Evolutionary conservation across 202 grass and related monocot genomes (phyloP).

Genomic region (Eragrostis tef): DNA sequence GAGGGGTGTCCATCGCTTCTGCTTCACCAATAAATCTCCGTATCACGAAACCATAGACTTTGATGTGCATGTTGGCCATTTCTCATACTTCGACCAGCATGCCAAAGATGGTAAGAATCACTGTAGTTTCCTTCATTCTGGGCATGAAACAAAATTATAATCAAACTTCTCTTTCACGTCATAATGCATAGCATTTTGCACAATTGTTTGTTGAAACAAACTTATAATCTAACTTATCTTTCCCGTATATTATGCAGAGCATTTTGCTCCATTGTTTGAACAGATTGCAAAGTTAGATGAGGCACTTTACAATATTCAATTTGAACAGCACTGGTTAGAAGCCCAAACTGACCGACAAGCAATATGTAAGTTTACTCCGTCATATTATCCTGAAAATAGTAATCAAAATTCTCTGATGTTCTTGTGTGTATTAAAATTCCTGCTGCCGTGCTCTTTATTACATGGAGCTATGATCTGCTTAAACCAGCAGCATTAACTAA

Average conservation of each 20-base stretch:
- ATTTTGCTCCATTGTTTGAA: constrained; percentile 88
- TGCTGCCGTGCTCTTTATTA: not conserved
- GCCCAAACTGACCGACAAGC: constrained; percentile 97
- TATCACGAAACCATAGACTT: constrained; percentile 99
- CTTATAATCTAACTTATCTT: not conserved
- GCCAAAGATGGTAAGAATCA: constrained; percentile 80
- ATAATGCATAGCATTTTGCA: constrained; percentile 75
- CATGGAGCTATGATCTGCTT: not conserved
- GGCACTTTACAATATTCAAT: constrained; percentile 96
- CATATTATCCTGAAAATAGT: constrained; percentile 4
- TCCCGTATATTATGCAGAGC: constrained; percentile 57
- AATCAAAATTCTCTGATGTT: not conserved
- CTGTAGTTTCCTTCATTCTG: not conserved
- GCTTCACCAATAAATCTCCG: constrained; percentile 91
- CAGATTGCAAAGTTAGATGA: constrained; percentile 97
- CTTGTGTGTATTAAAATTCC: not conserved
- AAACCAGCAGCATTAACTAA: constrained; percentile 3
- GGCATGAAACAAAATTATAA: not conserved
- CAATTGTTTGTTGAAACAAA: constrained; percentile 60
- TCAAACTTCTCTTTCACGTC: not conserved
- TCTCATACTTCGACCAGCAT: constrained; percentile 81
- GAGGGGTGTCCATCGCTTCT: constrained; percentile 87
- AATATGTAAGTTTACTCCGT: constrained; percentile 53
- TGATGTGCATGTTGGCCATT: constrained; percentile 93
- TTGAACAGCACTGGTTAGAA: constrained; percentile 97